A percentile compares a stretch with the other conserved stretches of the same genome.
Evolutionary conservation across 208 protist genomes (phyloP).

Genomic region (Herpetomonas samuelpessoai): DNA sequence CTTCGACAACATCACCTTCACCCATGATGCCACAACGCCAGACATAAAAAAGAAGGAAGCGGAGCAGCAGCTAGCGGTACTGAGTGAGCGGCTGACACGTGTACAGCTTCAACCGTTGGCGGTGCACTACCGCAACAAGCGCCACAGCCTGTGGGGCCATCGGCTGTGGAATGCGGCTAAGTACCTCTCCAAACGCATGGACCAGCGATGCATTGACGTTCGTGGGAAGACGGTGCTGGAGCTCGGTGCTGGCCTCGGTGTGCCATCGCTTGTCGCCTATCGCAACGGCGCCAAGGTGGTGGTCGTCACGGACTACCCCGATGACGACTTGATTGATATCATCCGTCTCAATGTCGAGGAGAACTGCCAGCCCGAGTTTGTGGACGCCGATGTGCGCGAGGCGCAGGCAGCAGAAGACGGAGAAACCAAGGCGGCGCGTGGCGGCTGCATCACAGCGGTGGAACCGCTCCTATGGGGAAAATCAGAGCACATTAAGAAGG

Average conservation of each 20-base stretch:
- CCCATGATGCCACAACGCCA: not conserved
- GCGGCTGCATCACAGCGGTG: conserved; percentile 22
- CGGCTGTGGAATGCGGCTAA: conserved; percentile 87
- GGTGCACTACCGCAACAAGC: conserved; percentile 75
- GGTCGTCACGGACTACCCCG: conserved; percentile 85
- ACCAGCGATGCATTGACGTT: conserved; percentile 67
- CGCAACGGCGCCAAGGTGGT: conserved; percentile 64
- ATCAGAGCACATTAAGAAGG: conserved; percentile 57
- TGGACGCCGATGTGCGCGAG: conserved; percentile 44
- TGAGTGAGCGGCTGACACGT: conserved; percentile 16
- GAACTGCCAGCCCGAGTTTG: conserved; percentile 47
- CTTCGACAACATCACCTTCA: not conserved
- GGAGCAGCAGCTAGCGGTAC: not conserved
- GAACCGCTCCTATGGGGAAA: conserved; percentile 87
- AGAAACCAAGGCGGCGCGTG: not conserved
- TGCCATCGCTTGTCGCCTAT: conserved; percentile 70
- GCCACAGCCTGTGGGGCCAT: conserved; percentile 88
- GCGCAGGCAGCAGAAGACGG: conserved; percentile 5
- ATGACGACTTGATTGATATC: conserved; percentile 70
- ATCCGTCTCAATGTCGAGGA: conserved; percentile 65
- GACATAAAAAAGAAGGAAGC: conserved; percentile 3
- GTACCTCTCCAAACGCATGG: conserved; percentile 88
- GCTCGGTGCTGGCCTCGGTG: conserved; percentile 83
- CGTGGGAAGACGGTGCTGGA: conserved; percentile 72
- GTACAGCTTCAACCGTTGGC: conserved; percentile 25